Conservation (phyloP, 1,284 basidiomycete species). For the Marasmius fiardii region DNA sequence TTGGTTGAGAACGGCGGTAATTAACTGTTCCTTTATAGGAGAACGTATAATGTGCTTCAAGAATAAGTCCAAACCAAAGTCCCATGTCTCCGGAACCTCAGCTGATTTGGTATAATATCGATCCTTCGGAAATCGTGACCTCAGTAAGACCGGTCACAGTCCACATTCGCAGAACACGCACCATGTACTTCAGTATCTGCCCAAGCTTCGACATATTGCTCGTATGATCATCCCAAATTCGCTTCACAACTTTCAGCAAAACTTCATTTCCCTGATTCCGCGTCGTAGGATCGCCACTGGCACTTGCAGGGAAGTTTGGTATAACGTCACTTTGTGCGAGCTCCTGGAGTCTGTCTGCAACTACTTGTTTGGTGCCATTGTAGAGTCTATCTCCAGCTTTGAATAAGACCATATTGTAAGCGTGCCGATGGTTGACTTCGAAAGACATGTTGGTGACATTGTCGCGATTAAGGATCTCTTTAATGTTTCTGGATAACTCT, state of each 20-base stretch:
- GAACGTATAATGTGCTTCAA: slow-evolving; percentile 80
- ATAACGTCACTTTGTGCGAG: slow-evolving; percentile 79
- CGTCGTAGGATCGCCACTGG: slow-evolving; percentile 53
- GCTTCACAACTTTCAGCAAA: slow-evolving; percentile 79
- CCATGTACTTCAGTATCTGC: slow-evolving; percentile 96
- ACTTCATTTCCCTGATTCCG: slow-evolving; percentile 79
- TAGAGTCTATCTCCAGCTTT: slow-evolving; percentile 89
- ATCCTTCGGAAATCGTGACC: slow-evolving; percentile 57
- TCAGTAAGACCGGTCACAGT: slow-evolving; percentile 1
- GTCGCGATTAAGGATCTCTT: slow-evolving; percentile 91
- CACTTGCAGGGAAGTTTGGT: slow-evolving; percentile 75
- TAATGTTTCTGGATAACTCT: slow-evolving; percentile 79
- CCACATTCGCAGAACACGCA: slow-evolving; percentile 34
- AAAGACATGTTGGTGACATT: slow-evolving; percentile 89
- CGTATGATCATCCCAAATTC: slow-evolving; percentile 94
- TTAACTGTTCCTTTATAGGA: slow-evolving; percentile 83
- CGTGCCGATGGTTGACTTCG: slow-evolving; percentile 95
- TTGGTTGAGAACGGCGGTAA: slow-evolving; percentile 81
- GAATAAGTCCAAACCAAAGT: slow-evolving; percentile 85
- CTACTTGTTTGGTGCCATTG: slow-evolving; percentile 78
- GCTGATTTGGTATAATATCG: slow-evolving; percentile 77
- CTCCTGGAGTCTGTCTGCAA: slow-evolving; percentile 80
- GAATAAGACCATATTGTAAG: slow-evolving; percentile 90
- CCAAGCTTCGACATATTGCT: slow-evolving; percentile 88
- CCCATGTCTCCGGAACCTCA: slow-evolving; percentile 76